phyloP scores from a whole-genome alignment of 2,329 filamentous ascomycete genomes.

The Cladobotryum protrusum region DNA sequence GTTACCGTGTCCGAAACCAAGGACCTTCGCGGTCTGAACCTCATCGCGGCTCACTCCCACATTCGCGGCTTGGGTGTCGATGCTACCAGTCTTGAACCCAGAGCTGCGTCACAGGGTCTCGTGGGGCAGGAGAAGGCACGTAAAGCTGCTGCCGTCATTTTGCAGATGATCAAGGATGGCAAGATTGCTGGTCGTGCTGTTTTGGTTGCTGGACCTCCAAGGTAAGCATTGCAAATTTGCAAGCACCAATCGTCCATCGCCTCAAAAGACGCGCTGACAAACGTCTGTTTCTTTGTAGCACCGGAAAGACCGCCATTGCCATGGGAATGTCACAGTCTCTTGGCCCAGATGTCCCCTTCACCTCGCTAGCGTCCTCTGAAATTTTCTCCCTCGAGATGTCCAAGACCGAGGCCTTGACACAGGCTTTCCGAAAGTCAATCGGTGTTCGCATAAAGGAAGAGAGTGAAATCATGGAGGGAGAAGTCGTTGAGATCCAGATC shows the following conservation, averaged over 20 bases:
- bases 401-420: slow-evolving; percentile 95
- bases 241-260: not conserved
- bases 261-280: not conserved
- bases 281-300: slow-evolving; percentile 45
- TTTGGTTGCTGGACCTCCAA: slow-evolving; percentile 89
- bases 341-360: slow-evolving; percentile 91
- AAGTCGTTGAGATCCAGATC: slow-evolving; percentile 98
- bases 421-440: slow-evolving; percentile 98
- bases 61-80: slow-evolving; percentile 95
- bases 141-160: slow-evolving; percentile 90
- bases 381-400: slow-evolving; percentile 99
- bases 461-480: slow-evolving; percentile 97
- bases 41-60: slow-evolving; percentile 97
- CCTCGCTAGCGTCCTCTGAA: slow-evolving; percentile 88
- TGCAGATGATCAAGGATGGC: slow-evolving; percentile 98
- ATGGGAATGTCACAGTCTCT: slow-evolving; percentile 98
- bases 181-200: slow-evolving; percentile 96
- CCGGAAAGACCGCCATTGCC: slow-evolving; percentile 95
- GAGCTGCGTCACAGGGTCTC: slow-evolving; percentile 79
- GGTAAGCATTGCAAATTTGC: slow-evolving; percentile 35
- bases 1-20: slow-evolving; percentile 88
- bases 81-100: slow-evolving; percentile 81
- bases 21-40: slow-evolving; percentile 91
- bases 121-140: slow-evolving; percentile 95
- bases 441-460: slow-evolving; percentile 98